phyloP scores from a whole-genome alignment of 495 filamentous ascomycete species.

The Neurospora terricola region DNA sequence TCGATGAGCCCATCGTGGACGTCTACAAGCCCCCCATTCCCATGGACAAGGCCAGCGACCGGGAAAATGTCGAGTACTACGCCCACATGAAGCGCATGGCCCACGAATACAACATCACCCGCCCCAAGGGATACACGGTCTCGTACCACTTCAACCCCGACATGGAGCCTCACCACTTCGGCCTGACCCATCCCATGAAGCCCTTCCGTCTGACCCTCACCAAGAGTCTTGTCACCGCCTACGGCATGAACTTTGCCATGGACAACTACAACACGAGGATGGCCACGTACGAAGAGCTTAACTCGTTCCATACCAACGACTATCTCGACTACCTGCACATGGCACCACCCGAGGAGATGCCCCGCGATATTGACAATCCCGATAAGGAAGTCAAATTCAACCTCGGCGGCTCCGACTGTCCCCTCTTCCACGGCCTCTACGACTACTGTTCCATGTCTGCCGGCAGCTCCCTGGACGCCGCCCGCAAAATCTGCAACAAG shows the following conservation, averaged over 20 bases:
- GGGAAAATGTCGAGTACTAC: conserved; percentile 50
- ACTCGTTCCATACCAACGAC: conserved; percentile 74
- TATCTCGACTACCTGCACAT: conserved; percentile 80
- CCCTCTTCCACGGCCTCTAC: conserved; percentile 91
- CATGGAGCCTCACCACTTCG: conserved; percentile 94
- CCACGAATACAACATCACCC: conserved; percentile 61
- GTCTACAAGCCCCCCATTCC: conserved; percentile 47
- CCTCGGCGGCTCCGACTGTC: conserved; percentile 83
- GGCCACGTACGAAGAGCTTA: conserved; percentile 80
- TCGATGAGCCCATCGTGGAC: conserved; percentile 51
- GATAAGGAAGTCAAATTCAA: conserved; percentile 57
- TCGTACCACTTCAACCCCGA: conserved; percentile 95
- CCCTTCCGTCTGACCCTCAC: conserved; percentile 94
- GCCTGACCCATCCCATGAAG: conserved; percentile 94
- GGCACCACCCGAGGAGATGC: conserved; percentile 35
- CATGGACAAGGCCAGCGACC: conserved; percentile 40
- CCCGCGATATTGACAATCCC: conserved; percentile 40
- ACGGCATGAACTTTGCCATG: conserved; percentile 94
- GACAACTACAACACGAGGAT: conserved; percentile 75
- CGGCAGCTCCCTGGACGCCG: conserved; percentile 83
- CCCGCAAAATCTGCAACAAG: conserved; percentile 72
- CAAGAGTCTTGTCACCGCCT: conserved; percentile 84
- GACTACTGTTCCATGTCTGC: conserved; percentile 91
- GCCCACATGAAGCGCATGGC: conserved; percentile 57
- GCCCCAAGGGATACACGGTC: conserved; percentile 77